A percentile compares a stretch with the other conserved stretches of the same genome.
phyloP scores from a whole-genome alignment of 2,329 filamentous ascomycete species.

The Talaromyces sp. region DNA sequence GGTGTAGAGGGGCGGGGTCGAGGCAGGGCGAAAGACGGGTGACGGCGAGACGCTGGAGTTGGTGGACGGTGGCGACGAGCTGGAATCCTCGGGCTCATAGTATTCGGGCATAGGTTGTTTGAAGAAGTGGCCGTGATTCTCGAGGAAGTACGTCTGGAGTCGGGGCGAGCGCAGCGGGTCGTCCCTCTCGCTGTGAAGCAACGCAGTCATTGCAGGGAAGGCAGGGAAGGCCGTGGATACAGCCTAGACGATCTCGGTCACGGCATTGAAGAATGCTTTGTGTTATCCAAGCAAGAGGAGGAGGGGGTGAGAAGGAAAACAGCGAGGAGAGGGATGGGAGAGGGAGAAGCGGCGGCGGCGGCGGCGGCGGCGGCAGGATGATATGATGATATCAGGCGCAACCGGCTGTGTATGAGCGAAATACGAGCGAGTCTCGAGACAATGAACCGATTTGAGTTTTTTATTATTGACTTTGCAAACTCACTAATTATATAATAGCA shows the following conservation, averaged over 20 bases:
- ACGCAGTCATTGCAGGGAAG: slow-evolving; percentile 3
- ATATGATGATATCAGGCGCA: background rate
- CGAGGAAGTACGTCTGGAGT: slow-evolving; percentile 28
- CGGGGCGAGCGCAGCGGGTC: slow-evolving; percentile 26
- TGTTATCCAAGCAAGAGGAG: background rate
- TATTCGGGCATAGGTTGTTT: slow-evolving; percentile 26
- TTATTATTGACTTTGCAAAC: background rate
- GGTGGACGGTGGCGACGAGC: slow-evolving; percentile 25
- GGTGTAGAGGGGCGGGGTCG: slow-evolving; percentile 27
- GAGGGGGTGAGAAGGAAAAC: background rate
- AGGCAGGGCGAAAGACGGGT: slow-evolving; percentile 26
- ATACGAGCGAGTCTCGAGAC: background rate
- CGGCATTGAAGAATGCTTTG: background rate
- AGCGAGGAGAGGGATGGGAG: background rate
- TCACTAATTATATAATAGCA: too few species aligned
- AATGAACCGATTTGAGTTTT: background rate
- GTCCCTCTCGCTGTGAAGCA: slow-evolving; percentile 5
- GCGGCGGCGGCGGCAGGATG: too few species aligned
- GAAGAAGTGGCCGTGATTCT: slow-evolving; percentile 16
- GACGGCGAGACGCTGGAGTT: slow-evolving; percentile 35
- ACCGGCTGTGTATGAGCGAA: background rate
- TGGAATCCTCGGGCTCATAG: slow-evolving; percentile 20
- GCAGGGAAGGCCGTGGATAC: background rate
- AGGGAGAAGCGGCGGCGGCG: too few species aligned
- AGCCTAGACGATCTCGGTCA: background rate